A percentile compares a stretch with the other conserved stretches of the same genome.
Evolutionary conservation across 371 early-diverging fungal species (phyloP).

Genomic region (Mortierella sp.): DNA sequence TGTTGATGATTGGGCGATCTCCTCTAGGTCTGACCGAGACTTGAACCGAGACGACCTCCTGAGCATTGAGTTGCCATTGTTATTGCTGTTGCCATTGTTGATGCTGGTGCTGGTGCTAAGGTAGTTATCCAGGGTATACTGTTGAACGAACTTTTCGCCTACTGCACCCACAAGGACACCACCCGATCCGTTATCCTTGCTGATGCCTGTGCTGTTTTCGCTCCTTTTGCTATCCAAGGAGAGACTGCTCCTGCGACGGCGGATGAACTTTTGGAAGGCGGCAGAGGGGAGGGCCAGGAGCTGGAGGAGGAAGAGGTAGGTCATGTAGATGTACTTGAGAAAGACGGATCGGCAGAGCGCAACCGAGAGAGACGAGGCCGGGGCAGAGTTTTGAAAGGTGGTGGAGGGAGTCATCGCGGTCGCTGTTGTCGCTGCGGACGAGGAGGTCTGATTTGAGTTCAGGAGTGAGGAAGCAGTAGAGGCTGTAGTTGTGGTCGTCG

Average conservation of each 20-base stretch:
- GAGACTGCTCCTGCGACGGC: conserved; percentile 3
- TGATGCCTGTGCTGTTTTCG: conserved; percentile 5
- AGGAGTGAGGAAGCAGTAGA: conserved; percentile 5
- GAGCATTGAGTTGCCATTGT: conserved; percentile 38
- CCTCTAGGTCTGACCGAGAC: conserved; percentile 53
- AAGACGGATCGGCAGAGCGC: conserved; percentile 53
- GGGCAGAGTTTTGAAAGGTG: conserved; percentile 29
- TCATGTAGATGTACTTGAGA: conserved; percentile 48
- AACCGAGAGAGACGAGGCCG: conserved; percentile 36
- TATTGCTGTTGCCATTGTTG: conserved; percentile 13
- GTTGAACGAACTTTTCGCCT: conserved; percentile 49
- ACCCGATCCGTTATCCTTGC: neutral
- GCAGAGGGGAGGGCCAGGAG: conserved; percentile 31
- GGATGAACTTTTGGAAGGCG: conserved; percentile 25
- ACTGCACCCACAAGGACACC: conserved; percentile 27
- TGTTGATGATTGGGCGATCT: conserved; percentile 48
- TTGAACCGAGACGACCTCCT: conserved; percentile 53
- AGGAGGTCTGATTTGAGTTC: conserved; percentile 4
- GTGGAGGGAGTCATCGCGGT: conserved; percentile 22
- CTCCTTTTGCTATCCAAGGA: neutral
- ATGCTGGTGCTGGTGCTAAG: conserved; percentile 22
- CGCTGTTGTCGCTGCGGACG: conserved; percentile 1
- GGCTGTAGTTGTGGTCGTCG: conserved; percentile 16
- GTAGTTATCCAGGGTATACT: conserved; percentile 52
- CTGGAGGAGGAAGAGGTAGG: conserved; percentile 42